These are phyloP conservation scores for Tilletia horrida DNA, from an alignment of 1,284 basidiomycete species.

Conservation along the genomic window DNA sequence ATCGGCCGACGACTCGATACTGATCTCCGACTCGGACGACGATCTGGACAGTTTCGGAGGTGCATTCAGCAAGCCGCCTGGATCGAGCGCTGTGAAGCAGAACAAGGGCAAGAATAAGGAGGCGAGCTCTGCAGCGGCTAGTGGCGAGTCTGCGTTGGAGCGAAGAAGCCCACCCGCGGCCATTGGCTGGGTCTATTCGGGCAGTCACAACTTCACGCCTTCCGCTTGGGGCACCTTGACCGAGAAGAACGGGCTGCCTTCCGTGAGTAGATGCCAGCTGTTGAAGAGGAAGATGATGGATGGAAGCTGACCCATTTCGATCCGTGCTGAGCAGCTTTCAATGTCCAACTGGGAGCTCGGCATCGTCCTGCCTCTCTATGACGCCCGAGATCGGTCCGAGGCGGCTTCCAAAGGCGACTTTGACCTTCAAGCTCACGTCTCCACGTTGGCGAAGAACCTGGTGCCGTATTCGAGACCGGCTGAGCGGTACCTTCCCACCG, in stretches of 20 bases:
- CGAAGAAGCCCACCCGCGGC: constrained; percentile 9
- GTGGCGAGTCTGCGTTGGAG: neutral
- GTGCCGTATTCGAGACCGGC: neutral
- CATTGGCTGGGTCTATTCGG: constrained; percentile 47
- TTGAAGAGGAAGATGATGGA: no score
- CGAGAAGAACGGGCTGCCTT: constrained; percentile 8
- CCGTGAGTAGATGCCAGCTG: neutral
- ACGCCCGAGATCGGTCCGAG: neutral
- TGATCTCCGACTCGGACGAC: constrained; percentile 4
- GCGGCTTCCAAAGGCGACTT: neutral
- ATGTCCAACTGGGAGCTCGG: constrained; percentile 16
- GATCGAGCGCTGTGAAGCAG: no score
- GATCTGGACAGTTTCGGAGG: no score
- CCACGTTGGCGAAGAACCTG: neutral
- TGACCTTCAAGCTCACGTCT: neutral
- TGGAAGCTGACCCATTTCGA: no score
- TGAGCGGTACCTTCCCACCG: neutral
- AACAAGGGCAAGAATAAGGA: neutral
- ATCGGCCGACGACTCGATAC: neutral
- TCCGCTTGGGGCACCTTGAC: constrained; percentile 45
- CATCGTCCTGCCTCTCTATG: constrained; percentile 11
- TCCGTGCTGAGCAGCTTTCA: neutral
- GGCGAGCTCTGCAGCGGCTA: neutral
- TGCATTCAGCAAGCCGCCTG: neutral
- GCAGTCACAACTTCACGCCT: constrained; percentile 49